A percentile compares a stretch with the other conserved stretches of the same genome.
phyloP scores from a whole-genome alignment of 345 rosid genomes.

The Salix udensis region DNA sequence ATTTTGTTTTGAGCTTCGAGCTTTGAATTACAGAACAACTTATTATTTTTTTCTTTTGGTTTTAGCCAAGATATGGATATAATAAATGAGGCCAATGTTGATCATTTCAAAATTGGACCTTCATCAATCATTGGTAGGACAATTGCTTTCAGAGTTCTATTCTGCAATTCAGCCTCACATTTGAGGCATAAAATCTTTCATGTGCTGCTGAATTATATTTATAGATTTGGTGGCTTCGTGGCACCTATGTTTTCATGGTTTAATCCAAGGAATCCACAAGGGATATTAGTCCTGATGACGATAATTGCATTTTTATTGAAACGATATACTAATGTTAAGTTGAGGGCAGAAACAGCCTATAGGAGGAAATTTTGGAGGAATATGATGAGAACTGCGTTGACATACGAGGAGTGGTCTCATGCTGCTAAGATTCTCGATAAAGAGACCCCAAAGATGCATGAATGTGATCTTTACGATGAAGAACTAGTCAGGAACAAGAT shows the following conservation, averaged over 20 bases:
- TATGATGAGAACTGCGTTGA: constrained; percentile 81
- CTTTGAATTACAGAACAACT: background rate
- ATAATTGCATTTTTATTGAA: constrained; percentile 76
- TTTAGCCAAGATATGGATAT: constrained; percentile 59
- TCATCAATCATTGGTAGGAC: constrained; percentile 76
- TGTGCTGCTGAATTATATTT: constrained; percentile 35
- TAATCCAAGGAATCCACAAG: constrained; percentile 92
- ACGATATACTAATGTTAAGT: constrained; percentile 75
- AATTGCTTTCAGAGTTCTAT: constrained; percentile 75
- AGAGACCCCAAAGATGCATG: constrained; percentile 75
- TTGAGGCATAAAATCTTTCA: constrained; percentile 50
- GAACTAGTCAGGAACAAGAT: constrained; percentile 86
- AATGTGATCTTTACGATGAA: constrained; percentile 72
- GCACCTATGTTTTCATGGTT: constrained; percentile 71
- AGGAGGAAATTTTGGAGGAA: constrained; percentile 98
- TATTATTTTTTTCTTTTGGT: background rate
- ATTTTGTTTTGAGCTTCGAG: background rate
- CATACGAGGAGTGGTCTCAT: constrained; percentile 97
- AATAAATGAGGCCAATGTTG: constrained; percentile 82
- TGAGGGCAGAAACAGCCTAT: constrained; percentile 92
- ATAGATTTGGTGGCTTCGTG: constrained; percentile 38
- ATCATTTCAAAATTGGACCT: constrained; percentile 83
- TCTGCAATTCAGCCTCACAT: constrained; percentile 71
- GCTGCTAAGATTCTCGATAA: constrained; percentile 96
- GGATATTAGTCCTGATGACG: constrained; percentile 87